Evolutionary conservation across 2,329 filamentous ascomycete species (phyloP), one percentile per base, ranked within the genome.

Genomic region (Sarocladium kiliense): DNA sequence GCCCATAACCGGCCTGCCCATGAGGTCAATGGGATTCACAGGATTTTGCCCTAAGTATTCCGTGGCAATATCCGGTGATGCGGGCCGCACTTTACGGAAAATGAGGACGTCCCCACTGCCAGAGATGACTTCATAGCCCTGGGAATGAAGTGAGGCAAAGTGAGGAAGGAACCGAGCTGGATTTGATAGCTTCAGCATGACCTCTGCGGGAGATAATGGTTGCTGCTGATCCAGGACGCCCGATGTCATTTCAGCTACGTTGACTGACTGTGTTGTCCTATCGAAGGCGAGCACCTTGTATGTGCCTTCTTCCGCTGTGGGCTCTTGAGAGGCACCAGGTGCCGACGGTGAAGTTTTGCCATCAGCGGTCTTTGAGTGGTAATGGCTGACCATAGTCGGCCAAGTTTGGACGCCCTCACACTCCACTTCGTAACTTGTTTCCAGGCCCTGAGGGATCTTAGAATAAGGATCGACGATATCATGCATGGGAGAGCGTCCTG

Each of bases 241-340:
- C 3, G 84, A 85, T 1, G 77, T 80, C 1, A 83, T 86, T 59
- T 86, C 82, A 5, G 82, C 83, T 2, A 77, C 74, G 42, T 73
- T 78, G 61, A 89, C 74, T 12, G 71, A 72, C 60, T 85, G 77
- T 60, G 77, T 83, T 9, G 72, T 73, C 1, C 80, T 73, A 60
- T 89, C 83, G 61, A 85, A 88, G 1, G 82, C 85, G 5, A 90
- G 74, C 32, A 89, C 78, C 65, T 82, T 88, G 73, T 88, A 89
- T 2, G 56, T 7, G 60, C 53, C 5, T 60, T 57, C 7, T 55
- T 53, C 34, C 10, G 3, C 14, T 5, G n/a, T 5, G 19, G 34
- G 10, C 34, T 25, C 30, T 27, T n/a, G 3, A 7, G 23, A 19
- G 3, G 16, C 16, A 3, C 18, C 50, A 21, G 6, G 9, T 12